Conservation (phyloP, 352 stramenopile genomes). For the Pythium aquatile region DNA sequence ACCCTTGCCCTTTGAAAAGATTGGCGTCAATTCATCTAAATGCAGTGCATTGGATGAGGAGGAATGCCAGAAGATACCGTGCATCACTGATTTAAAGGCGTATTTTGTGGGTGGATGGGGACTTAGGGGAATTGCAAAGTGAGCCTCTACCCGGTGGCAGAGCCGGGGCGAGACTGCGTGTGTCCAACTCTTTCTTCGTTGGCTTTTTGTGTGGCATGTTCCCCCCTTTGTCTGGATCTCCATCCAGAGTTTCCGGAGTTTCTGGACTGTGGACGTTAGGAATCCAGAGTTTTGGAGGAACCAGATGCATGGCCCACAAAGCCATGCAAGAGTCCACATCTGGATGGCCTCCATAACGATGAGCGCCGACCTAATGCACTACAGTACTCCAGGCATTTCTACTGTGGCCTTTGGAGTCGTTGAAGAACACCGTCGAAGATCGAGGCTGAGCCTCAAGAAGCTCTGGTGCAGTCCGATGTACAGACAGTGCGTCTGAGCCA, state of each 20-base stretch:
- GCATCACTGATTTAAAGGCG: background rate
- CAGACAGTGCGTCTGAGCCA: background rate
- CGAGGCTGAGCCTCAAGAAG: background rate
- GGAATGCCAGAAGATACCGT: too few relatives aligned
- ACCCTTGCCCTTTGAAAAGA: background rate
- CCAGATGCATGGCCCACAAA: background rate
- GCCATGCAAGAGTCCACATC: background rate
- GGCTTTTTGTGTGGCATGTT: background rate
- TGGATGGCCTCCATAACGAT: background rate
- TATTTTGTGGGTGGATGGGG: background rate
- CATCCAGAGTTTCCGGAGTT: background rate
- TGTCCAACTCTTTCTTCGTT: background rate
- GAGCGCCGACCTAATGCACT: too few relatives aligned
- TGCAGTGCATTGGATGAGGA: background rate
- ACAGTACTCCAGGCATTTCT: background rate
- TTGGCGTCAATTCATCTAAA: background rate
- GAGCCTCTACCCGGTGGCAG: background rate
- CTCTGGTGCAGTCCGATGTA: background rate
- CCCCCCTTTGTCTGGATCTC: constrained; percentile 2
- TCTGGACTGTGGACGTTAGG: background rate
- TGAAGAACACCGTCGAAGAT: background rate
- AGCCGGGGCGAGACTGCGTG: background rate
- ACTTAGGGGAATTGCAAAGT: background rate
- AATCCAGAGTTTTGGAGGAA: background rate
- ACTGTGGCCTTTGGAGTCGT: background rate